Evolutionary conservation across 2,329 filamentous ascomycete genomes (phyloP).

Genomic region (Clonostachys sp.): DNA sequence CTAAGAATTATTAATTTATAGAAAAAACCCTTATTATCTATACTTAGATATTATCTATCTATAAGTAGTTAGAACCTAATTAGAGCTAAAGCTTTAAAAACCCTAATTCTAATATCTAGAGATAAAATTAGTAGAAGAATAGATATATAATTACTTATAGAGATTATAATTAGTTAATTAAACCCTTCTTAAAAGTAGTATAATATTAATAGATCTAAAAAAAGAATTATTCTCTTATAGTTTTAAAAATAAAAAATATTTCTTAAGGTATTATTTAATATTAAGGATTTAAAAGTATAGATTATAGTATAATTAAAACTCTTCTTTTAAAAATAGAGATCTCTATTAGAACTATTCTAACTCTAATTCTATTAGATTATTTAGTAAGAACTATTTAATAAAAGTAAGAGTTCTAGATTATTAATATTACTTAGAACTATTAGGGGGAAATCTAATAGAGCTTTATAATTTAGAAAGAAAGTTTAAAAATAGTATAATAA

Average conservation of each 20-base stretch:
- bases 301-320: neutral
- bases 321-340: neutral
- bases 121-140: neutral
- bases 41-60: too few relatives aligned
- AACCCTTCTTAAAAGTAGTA: neutral
- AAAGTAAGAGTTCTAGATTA: neutral
- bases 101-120: too few relatives aligned
- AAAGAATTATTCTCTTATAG: neutral
- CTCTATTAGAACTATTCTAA: neutral
- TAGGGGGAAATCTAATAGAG: neutral
- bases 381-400: neutral
- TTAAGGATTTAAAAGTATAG: neutral
- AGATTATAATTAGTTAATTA: neutral
- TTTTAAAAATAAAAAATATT: neutral
- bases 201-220: neutral
- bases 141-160: neutral
- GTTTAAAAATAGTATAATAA: neutral
- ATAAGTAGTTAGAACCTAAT: too few relatives aligned
- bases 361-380: neutral
- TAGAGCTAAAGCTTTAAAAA: too few relatives aligned
- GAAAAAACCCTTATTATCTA: too few relatives aligned
- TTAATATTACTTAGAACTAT: neutral
- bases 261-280: neutral
- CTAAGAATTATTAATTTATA: too few relatives aligned
- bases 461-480: neutral